Percentiles rank a stretch among this genome's conserved stretches.
These are phyloP conservation scores for Perkinsus olseni DNA, from an alignment of 169 alveolate genomes.

Conservation along the genomic window DNA sequence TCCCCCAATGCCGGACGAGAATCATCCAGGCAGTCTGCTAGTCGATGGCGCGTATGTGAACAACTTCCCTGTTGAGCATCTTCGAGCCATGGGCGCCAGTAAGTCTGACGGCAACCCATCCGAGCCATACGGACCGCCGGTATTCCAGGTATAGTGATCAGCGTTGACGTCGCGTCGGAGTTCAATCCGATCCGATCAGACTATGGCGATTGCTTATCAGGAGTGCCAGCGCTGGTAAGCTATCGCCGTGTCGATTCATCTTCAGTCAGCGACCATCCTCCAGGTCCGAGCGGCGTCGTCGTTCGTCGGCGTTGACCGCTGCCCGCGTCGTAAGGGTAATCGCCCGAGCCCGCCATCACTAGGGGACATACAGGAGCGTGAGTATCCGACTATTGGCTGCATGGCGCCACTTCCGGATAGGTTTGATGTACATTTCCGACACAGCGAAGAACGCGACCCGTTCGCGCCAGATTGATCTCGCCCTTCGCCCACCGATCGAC, in stretches of 20 bases:
- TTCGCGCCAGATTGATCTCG: background rate
- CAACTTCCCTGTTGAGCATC: slow-evolving; percentile 8
- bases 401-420: background rate
- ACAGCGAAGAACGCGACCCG: background rate
- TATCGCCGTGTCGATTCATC: too few species aligned
- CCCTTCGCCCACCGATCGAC: slow-evolving; percentile 16
- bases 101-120: background rate
- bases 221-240: background rate
- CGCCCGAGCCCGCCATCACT: background rate
- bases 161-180: slow-evolving; percentile 4
- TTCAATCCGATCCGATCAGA: background rate
- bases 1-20: slow-evolving; percentile 11
- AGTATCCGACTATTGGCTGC: background rate
- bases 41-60: slow-evolving; percentile 9
- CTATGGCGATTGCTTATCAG: background rate
- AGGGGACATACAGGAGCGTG: background rate
- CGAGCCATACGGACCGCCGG: background rate
- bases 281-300: background rate
- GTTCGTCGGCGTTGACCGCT: background rate
- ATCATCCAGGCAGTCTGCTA: background rate
- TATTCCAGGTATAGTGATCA: background rate
- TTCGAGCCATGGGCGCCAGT: slow-evolving; percentile 3
- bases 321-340: background rate
- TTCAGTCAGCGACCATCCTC: too few species aligned
- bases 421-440: background rate